phyloP scores from a whole-genome alignment of 2,329 filamentous ascomycete species.

The Ascochyta rabiei region DNA sequence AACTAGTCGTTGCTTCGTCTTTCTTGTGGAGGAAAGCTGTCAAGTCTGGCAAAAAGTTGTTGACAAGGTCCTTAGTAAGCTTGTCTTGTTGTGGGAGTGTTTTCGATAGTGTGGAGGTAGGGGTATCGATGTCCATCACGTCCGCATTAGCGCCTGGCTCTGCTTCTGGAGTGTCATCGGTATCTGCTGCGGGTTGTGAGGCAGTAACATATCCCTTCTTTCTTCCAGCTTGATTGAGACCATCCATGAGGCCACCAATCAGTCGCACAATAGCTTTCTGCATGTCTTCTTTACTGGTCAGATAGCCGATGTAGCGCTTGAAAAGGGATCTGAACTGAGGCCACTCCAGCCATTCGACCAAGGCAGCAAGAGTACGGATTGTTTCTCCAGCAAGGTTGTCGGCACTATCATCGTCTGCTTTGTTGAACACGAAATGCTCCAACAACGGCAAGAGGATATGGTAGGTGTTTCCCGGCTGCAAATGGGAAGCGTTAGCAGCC shows the following conservation, averaged over 20 bases:
- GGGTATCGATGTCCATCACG: conserved; percentile 34
- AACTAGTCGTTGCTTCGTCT: conserved; percentile 91
- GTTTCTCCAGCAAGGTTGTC: conserved; percentile 87
- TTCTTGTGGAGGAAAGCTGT: conserved; percentile 90
- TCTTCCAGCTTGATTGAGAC: conserved; percentile 63
- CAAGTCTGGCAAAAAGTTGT: conserved; percentile 78
- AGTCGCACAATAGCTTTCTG: conserved; percentile 87
- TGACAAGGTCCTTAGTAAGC: conserved; percentile 72
- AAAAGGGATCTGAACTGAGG: conserved; percentile 86
- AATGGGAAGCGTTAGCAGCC: conserved; percentile 69
- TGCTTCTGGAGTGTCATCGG: conserved; percentile 49
- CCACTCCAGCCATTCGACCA: conserved; percentile 84
- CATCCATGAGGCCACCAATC: conserved; percentile 80
- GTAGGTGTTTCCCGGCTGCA: conserved; percentile 79
- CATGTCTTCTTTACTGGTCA: conserved; percentile 78
- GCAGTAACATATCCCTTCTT: conserved; percentile 41
- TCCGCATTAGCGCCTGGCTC: conserved; percentile 35
- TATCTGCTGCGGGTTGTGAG: conserved; percentile 5
- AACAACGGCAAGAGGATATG: conserved; percentile 89
- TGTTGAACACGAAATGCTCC: conserved; percentile 91
- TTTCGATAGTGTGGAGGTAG: conserved; percentile 57
- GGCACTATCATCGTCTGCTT: conserved; percentile 74
- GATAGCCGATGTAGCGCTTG: conserved; percentile 80
- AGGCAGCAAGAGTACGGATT: conserved; percentile 75
- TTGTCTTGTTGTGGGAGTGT: conserved; percentile 72